phyloP scores from a whole-genome alignment of 768 basidiomycete genomes.

The Coprinellus aureogranulatus region DNA sequence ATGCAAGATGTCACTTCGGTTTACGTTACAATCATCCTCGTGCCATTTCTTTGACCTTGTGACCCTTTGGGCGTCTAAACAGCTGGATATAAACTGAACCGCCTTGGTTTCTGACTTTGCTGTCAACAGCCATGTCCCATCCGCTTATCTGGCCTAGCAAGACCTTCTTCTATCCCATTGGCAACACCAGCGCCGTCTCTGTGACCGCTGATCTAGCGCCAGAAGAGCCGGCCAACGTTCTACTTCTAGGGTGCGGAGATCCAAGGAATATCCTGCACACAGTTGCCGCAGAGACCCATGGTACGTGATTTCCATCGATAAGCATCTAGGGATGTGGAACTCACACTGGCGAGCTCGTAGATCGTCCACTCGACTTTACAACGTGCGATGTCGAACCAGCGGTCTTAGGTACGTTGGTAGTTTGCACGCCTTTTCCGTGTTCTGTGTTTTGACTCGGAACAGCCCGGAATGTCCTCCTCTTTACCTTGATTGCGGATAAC shows the following conservation, averaged over 20 bases:
- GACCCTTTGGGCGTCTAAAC: too few species aligned
- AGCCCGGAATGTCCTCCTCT: slow-evolving; percentile 51
- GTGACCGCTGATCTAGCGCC: slow-evolving; percentile 49
- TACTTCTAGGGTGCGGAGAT: slow-evolving; percentile 60
- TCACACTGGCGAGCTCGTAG: slow-evolving; percentile 10
- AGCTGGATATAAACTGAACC: too few species aligned
- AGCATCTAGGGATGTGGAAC: not conserved
- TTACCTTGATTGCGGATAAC: slow-evolving; percentile 40
- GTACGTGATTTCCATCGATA: slow-evolving; percentile 18
- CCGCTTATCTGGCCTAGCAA: slow-evolving; percentile 42
- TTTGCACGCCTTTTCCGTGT: not conserved
- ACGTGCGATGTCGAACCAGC: slow-evolving; percentile 52
- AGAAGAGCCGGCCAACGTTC: slow-evolving; percentile 42
- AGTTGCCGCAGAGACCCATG: slow-evolving; percentile 25
- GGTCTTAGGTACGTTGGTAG: slow-evolving; percentile 34
- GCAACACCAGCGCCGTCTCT: slow-evolving; percentile 55
- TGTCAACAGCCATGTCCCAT: slow-evolving; percentile 36
- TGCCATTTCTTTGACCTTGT: too few species aligned
- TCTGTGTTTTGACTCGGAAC: not conserved
- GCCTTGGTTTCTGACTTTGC: too few species aligned
- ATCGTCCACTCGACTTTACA: slow-evolving; percentile 45
- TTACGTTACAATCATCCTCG: too few species aligned
- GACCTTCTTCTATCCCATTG: slow-evolving; percentile 55
- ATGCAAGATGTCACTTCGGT: too few species aligned
- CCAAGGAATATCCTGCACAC: slow-evolving; percentile 54